Evolutionary conservation across 371 early-diverging fungal species (phyloP), one percentile per base, ranked within the genome.

Genomic region (Lichtheimia hyalospora): DNA sequence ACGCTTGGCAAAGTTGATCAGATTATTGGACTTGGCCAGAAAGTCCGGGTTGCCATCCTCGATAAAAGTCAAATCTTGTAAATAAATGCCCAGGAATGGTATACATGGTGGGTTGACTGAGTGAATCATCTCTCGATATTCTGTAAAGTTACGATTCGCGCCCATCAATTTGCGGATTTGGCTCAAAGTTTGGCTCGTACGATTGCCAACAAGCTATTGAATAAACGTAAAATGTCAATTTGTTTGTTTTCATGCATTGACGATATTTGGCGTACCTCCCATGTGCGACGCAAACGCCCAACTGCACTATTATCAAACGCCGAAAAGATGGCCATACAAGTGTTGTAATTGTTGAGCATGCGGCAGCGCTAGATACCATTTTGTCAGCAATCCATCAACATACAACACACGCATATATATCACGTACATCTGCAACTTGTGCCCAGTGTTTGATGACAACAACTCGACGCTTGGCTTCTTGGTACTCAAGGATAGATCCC

Each of bases 1-100:
- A 52, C 91, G 89, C 75, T 96, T 96, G 59, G 84, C 87, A 79
- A 96, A 96, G 74, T 97, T 97, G 79, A 97, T 93, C 52, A 92
- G 73, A 14, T 73, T 77, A 1, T 68, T 70, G 40, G 76, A 78
- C 63, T 83, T 76, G 57, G 74, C 68, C 41, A 95, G 64, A 58
- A 82, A 75, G 67, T 95, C 90, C 13, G 91, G 81, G 75, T 94
- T 96, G 20, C 97, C 96, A 49, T 95, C 95, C 61, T 95, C 93
- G 51, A 96, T 91, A 69, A 96, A 96, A 25, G 95, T 94, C 66
- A 97, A 68, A 68, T 97, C 98, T 52, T 92, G 93, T 41, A 96
- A 75, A 67, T 92, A 93, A 20, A 89, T 84, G 39, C 92, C 96
- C 51, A 97, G 79, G 67, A 95, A 96, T 0, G 97, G 97, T 10